These are phyloP conservation scores for Eutrema yunnanense DNA, from an alignment of 345 rosid genomes.

Conservation along the genomic window DNA sequence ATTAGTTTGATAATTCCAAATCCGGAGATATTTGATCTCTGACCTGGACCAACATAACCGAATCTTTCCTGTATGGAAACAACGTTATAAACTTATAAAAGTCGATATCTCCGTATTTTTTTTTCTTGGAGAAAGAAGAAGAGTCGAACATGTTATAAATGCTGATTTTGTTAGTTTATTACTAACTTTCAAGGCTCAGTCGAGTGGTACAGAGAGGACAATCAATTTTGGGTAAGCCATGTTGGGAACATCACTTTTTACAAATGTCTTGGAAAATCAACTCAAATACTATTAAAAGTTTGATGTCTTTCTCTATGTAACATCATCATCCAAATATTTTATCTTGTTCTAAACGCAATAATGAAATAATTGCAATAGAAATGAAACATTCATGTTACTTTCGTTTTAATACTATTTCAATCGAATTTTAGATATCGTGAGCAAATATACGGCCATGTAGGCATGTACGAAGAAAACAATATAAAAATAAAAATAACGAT, in stretches of 20 bases:
- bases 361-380: not conserved
- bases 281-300: not conserved
- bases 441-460: slow-evolving; percentile 1
- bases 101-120: too few species aligned
- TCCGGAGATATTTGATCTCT: too few species aligned
- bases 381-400: slow-evolving; percentile 5
- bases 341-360: not conserved
- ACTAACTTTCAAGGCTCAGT: not conserved
- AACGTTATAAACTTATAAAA: too few species aligned
- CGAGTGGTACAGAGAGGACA: slow-evolving; percentile 19
- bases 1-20: too few species aligned
- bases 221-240: slow-evolving; percentile 16
- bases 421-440: not conserved
- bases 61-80: too few species aligned
- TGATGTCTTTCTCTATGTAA: slow-evolving; percentile 5
- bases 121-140: not conserved
- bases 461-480: not conserved
- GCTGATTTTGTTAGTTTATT: not conserved
- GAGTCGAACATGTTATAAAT: not conserved
- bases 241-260: slow-evolving; percentile 25
- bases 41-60: too few species aligned
- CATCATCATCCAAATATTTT: slow-evolving; percentile 4
- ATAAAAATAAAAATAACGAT: not conserved
- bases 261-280: not conserved
- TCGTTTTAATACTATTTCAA: not conserved